Evolutionary conservation across 2,329 filamentous ascomycete species (phyloP), one percentile per base, ranked within the genome.

Genomic region (Colletotrichum paranaense): DNA sequence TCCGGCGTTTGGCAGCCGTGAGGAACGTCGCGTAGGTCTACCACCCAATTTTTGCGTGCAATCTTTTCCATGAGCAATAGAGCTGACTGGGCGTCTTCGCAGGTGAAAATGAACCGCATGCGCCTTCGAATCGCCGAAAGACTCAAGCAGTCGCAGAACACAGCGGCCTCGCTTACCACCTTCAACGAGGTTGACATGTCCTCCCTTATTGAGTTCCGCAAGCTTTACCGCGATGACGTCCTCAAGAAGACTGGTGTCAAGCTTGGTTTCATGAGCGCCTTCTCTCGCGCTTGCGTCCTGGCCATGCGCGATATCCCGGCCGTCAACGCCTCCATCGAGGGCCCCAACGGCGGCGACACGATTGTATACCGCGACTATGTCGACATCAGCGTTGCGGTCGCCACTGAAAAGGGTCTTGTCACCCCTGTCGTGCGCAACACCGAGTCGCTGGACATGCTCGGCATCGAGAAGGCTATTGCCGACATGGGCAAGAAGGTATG

Each of bases 91-190:
- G 28, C 4, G 9, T 55, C 16, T 65, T 28, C 24, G 22, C 52
- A 97, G 94, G 95, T 98, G 80, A 99, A 99, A 90, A 99, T 99
- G 97, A 98, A 98, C 88, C 95, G 97, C 76, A 99, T 99, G 97
- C 95, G 97, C 77, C 91, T 98, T 74, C 93, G 97, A 75, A 99
- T 98, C 78, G 95, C 97, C 63, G 97, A 99, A 88, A 95, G 97
- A 78, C 90, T 99, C 76, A 99, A 99, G 91, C 97, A 99, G 84
- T 98, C 97, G 24, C 97, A 99, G 83, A 99, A 99, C 87, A 98
- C 97, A 1, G 96, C 97, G 63, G 97, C 97, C 57, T 98, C 97
- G 4, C 89, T 99, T 66, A 98, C 97, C 60, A 99, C 97, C 30
- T 99, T 99, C 90, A 98, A 99, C 84, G 96, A 98, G 85, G 97